Conservation (phyloP, 2,329 filamentous ascomycete species). For the Setomelanomma holmii region DNA sequence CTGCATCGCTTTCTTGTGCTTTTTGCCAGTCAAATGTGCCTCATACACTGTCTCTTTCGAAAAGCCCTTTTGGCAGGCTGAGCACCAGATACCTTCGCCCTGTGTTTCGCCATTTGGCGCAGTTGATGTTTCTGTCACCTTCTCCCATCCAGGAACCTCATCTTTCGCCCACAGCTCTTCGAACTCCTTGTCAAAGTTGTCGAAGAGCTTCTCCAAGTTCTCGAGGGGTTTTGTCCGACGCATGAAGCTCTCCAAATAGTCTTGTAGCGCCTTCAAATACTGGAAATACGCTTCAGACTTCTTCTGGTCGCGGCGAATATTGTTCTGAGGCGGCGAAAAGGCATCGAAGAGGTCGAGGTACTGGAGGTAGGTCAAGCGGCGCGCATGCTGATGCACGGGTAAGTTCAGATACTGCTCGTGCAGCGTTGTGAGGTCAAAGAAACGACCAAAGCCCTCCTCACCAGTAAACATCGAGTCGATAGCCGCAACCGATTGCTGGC, state of each 20-base stretch:
- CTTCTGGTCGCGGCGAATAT: constrained; percentile 82
- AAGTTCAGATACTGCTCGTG: constrained; percentile 93
- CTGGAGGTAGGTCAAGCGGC: constrained; percentile 83
- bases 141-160: constrained; percentile 79
- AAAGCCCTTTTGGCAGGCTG: constrained; percentile 93
- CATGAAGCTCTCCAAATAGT: constrained; percentile 89
- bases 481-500: constrained; percentile 66
- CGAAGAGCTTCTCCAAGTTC: constrained; percentile 79
- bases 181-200: constrained; percentile 82
- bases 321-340: constrained; percentile 76
- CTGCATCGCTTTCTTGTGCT: constrained; percentile 81
- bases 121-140: constrained; percentile 53
- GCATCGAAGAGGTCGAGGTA: constrained; percentile 91
- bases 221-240: constrained; percentile 84
- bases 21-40: constrained; percentile 86
- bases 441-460: constrained; percentile 92
- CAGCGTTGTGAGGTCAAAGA: constrained; percentile 82
- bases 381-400: constrained; percentile 72
- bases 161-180: constrained; percentile 81
- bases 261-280: constrained; percentile 80
- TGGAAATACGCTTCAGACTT: constrained; percentile 90
- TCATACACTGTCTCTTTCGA: constrained; percentile 96
- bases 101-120: constrained; percentile 58
- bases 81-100: constrained; percentile 81
- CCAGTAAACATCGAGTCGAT: constrained; percentile 94